These are phyloP conservation scores for Rostrohypoxylon terebratum DNA, from an alignment of 495 filamentous ascomycete genomes.

Conservation along the genomic window DNA sequence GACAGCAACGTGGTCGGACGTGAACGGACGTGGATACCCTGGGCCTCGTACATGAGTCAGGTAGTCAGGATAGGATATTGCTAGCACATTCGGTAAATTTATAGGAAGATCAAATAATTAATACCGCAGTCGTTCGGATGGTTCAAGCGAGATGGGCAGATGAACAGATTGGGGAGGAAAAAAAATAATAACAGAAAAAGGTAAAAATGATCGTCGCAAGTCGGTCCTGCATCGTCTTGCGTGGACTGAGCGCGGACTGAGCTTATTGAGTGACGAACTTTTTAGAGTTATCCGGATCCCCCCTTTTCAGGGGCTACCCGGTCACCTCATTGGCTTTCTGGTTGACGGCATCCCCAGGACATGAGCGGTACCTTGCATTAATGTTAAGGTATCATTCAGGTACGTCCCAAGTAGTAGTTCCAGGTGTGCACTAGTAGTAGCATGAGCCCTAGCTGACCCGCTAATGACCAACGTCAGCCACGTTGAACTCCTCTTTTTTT, in stretches of 20 bases:
- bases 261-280: constrained; percentile 20
- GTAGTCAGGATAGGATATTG: background rate
- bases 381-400: constrained; percentile 35
- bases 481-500: constrained; percentile 17
- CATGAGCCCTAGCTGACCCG: constrained; percentile 20
- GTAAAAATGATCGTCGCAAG: constrained; percentile 21
- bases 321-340: constrained; percentile 23
- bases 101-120: constrained; percentile 10
- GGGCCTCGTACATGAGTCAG: background rate
- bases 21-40: constrained; percentile 22
- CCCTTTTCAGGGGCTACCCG: constrained; percentile 11
- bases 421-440: background rate
- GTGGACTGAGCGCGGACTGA: background rate
- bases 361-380: constrained; percentile 40
- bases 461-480: constrained; percentile 38
- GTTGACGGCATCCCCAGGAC: constrained; percentile 15
- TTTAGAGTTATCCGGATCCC: constrained; percentile 7
- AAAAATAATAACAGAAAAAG: background rate
- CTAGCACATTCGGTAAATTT: constrained; percentile 4
- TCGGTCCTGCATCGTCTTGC: background rate
- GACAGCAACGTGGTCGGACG: constrained; percentile 34
- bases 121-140: background rate
- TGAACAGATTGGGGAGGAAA: too few species aligned
- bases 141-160: background rate
- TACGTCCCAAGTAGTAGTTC: constrained; percentile 13